These are phyloP conservation scores for Aspergillus amoenus DNA, from an alignment of 2,329 filamentous ascomycete species.

Conservation along the genomic window DNA sequence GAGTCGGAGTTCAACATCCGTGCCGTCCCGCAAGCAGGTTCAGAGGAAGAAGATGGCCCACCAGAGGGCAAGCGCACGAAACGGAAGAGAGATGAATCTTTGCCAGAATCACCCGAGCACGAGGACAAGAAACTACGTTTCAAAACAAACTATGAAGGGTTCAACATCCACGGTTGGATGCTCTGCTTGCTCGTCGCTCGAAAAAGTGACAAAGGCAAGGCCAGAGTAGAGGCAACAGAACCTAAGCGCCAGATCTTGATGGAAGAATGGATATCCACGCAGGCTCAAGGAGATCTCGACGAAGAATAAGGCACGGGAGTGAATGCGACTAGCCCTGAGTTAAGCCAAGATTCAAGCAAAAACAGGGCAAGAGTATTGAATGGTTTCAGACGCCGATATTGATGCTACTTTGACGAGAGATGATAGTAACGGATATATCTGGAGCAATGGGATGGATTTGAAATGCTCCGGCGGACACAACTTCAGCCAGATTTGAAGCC, in stretches of 20 bases:
- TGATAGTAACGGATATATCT: too few relatives aligned
- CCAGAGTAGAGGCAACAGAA: slow-evolving; percentile 32
- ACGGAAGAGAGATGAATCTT: slow-evolving; percentile 36
- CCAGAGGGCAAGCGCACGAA: slow-evolving; percentile 14
- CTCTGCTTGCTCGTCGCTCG: slow-evolving; percentile 86
- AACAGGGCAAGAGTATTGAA: too few relatives aligned
- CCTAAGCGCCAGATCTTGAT: slow-evolving; percentile 66
- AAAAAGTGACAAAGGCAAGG: slow-evolving; percentile 52
- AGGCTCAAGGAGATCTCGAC: slow-evolving; percentile 47
- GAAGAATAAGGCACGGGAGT: slow-evolving; percentile 32
- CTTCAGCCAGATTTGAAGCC: background rate
- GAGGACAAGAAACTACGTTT: slow-evolving; percentile 90
- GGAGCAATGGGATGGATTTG: background rate
- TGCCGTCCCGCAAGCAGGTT: slow-evolving; percentile 54
- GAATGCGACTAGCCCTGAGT: background rate
- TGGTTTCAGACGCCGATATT: too few relatives aligned
- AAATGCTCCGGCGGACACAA: background rate
- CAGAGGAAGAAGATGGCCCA: slow-evolving; percentile 22
- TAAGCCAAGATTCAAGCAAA: too few relatives aligned
- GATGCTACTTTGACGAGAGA: too few relatives aligned
- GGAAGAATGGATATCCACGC: slow-evolving; percentile 88
- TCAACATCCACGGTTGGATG: slow-evolving; percentile 91
- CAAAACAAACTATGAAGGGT: slow-evolving; percentile 88
- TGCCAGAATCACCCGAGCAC: slow-evolving; percentile 36
- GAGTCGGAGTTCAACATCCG: slow-evolving; percentile 51